Evolutionary conservation across 139 green algal genomes (phyloP).

Genomic region (Tetraselmis striata): DNA sequence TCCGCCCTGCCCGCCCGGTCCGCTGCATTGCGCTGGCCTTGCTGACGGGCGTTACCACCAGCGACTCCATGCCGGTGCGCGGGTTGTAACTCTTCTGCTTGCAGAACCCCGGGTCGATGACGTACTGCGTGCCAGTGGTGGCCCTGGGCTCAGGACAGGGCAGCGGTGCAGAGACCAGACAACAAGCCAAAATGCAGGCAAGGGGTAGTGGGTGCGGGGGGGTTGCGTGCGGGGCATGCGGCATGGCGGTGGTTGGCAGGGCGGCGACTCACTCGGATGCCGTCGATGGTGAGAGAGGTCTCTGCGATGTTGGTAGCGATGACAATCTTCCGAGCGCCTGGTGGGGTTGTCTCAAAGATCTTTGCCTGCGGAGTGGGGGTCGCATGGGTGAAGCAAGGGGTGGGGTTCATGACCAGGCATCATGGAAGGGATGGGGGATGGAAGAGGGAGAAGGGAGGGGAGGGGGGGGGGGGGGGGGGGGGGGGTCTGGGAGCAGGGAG

Average conservation of each 20-base stretch:
- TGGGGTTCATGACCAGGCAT: not conserved
- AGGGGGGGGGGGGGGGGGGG: no score
- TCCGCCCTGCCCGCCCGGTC: conserved; percentile 75
- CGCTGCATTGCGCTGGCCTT: conserved; percentile 85
- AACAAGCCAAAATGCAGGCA: no score
- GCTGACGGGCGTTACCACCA: conserved; percentile 89
- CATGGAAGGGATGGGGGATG: not conserved
- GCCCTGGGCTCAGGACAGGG: no score
- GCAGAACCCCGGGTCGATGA: conserved; percentile 93
- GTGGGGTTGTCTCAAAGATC: conserved; percentile 93
- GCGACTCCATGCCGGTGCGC: conserved; percentile 87
- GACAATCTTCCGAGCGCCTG: conserved; percentile 86
- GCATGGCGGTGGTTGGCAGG: no score
- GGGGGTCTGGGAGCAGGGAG: no score
- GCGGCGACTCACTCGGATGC: conserved; percentile 71
- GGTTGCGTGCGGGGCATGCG: no score
- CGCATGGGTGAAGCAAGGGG: not conserved
- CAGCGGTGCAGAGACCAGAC: no score
- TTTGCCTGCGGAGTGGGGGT: conserved; percentile 54
- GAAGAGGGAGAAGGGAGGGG: not conserved
- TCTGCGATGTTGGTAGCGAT: conserved; percentile 98
- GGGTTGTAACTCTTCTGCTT: conserved; percentile 99
- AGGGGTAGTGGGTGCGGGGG: no score
- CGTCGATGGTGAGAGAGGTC: conserved; percentile 94
- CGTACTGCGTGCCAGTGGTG: conserved; percentile 55